Base-by-base conservation (phyloP, 2,329 filamentous ascomycete genomes). In the Phialocephala subalpina region DNA sequence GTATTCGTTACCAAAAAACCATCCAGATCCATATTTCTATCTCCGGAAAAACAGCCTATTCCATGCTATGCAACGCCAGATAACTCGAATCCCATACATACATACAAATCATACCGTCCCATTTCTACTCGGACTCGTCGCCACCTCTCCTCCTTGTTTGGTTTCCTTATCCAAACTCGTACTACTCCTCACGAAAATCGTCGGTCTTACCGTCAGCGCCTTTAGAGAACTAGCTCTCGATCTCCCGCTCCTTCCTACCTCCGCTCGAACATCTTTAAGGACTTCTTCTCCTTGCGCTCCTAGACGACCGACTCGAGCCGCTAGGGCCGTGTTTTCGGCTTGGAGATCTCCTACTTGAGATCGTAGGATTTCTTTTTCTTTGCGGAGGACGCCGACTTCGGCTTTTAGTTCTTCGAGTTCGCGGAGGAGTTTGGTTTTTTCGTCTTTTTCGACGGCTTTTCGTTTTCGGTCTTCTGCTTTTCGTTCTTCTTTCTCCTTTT, bases 401-500 rank as follows among this genome's bases (percentile, higher is more conserved):
- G 82, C 79, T 16, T 78, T 80, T 0, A 79, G 74, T 66, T 81
- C 80, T 60, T 88, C 85, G n/a, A 88, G 77, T 77, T 88, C 85
- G 56, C 83, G 76, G 29, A 79, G 74, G 49, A 87, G 61, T 63
- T 81, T 82, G 16, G 77, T 75, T 74, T 80, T 83, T 67, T 86
- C 84, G 71, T 88, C 85, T 42, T 83, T 81, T 75, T 89, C 87
- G 0, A 75, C 73, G 22, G 79, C 78, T 77, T 88, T 89, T 29
- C 78, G 79, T 55, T 78, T 79, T 29, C 82, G 78, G 56, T 84
- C 83, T 64, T 84, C 83, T 0, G 84, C 84, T 77, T 90, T 91
- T 93, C 91, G 64, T 83, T 84, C 65, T 82, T 81, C 57, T 87
- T 86, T 78, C 87, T 88, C 69, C 87, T 84, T 69, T 92, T 87